Conservation (phyloP, 108 stramenopile species). For the Nitzschia putrida region DNA sequence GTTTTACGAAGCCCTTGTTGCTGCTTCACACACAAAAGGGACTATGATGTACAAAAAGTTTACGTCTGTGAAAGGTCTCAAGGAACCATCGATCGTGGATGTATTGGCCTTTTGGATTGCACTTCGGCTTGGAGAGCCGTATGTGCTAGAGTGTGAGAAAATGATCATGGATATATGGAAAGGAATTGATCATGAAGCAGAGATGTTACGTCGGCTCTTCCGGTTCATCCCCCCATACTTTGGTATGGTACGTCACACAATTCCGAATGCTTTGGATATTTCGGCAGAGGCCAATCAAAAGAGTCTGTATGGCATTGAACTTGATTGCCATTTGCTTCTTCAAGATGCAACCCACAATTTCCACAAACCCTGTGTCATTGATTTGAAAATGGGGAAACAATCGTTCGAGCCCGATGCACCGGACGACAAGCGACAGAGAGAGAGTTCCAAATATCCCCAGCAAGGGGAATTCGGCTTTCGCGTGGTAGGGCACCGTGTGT, state of each 20-base stretch:
- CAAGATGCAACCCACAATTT: conserved; percentile 57
- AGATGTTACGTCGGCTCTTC: conserved; percentile 46
- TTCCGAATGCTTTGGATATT: neutral
- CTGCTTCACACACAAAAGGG: conserved; percentile 7
- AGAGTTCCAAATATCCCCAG: conserved; percentile 71
- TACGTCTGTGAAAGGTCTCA: neutral
- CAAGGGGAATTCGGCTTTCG: conserved; percentile 80
- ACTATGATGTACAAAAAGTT: conserved; percentile 11
- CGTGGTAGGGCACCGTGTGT: conserved; percentile 75
- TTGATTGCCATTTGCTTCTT: conserved; percentile 61
- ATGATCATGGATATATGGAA: conserved; percentile 5
- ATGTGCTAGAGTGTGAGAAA: conserved; percentile 4
- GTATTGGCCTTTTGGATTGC: conserved; percentile 23
- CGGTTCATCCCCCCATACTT: conserved; percentile 62
- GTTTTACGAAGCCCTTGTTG: conserved; percentile 68
- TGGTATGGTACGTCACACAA: conserved; percentile 52
- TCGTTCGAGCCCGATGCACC: conserved; percentile 79
- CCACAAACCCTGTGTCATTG: conserved; percentile 72
- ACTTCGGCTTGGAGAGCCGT: conserved; percentile 7
- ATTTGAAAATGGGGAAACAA: conserved; percentile 86
- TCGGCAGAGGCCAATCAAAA: neutral
- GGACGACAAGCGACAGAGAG: conserved; percentile 58
- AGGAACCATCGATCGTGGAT: conserved; percentile 7
- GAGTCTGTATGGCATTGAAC: conserved; percentile 20
- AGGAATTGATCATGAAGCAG: conserved; percentile 42